Percentiles rank a stretch among this genome's conserved stretches.
These are phyloP conservation scores for Ampelomyces quisqualis DNA, from an alignment of 2,329 filamentous ascomycete genomes.

Conservation along the genomic window DNA sequence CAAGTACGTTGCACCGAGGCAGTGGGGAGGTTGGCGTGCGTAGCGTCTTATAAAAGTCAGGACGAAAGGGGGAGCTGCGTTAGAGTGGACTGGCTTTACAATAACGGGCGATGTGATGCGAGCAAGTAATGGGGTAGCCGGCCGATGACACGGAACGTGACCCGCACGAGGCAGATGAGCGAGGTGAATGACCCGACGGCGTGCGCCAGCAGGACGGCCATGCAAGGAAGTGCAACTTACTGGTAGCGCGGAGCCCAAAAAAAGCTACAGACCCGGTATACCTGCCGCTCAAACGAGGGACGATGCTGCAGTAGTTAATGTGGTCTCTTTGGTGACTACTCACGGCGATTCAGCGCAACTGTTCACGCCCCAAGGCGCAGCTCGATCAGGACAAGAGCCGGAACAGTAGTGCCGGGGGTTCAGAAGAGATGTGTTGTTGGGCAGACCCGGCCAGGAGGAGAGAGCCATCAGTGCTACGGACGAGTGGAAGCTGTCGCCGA, in stretches of 20 bases:
- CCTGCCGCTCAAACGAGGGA: conserved; percentile 5
- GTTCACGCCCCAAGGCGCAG: conserved; percentile 9
- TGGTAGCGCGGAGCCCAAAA: conserved; percentile 24
- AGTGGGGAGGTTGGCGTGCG: conserved; percentile 12
- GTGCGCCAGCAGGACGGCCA: conserved; percentile 17
- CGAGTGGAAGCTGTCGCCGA: conserved; percentile 40
- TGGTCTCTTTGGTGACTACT: conserved; percentile 20
- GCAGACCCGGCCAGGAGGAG: conserved; percentile 41
- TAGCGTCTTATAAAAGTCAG: conserved; percentile 36
- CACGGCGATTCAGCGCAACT: conserved; percentile 22
- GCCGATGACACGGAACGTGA: conserved; percentile 39
- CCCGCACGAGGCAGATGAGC: conserved; percentile 26
- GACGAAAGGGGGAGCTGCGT: conserved; percentile 36
- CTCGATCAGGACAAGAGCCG: conserved; percentile 25
- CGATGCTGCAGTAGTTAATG: conserved; percentile 29
- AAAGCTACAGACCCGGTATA: conserved; percentile 14
- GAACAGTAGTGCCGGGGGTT: conserved; percentile 31
- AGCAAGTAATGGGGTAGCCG: conserved; percentile 25
- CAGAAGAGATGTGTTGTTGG: conserved; percentile 17
- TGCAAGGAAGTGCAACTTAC: conserved; percentile 34
- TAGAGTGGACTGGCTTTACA: conserved; percentile 27
- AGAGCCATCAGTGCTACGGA: conserved; percentile 37
- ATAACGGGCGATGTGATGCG: conserved; percentile 31
- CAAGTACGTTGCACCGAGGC: conserved; percentile 22
- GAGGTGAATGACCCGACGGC: conserved; percentile 29